Percentiles rank a stretch among this genome's conserved stretches.
Conservation (phyloP, 2,329 filamentous ascomycete genomes). For the Paracamarosporium sp. region DNA sequence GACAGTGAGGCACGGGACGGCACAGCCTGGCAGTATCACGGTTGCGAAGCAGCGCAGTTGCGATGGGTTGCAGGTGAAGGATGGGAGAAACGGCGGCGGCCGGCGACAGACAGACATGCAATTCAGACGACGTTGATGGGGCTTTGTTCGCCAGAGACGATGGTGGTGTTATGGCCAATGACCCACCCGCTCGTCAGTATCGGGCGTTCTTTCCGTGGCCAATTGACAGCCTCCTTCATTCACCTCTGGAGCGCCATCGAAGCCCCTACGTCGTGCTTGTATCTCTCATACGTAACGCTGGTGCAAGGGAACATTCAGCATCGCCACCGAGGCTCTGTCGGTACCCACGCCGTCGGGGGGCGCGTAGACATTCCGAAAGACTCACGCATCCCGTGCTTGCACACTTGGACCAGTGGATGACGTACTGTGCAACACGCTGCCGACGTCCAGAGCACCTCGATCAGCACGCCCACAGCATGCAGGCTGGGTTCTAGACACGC, state of each 20-base stretch:
- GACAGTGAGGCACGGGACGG: neutral
- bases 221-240: neutral
- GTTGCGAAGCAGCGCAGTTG: neutral
- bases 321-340: neutral
- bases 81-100: neutral
- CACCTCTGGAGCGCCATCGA: too few relatives aligned
- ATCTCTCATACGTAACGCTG: neutral
- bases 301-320: neutral
- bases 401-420: neutral
- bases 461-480: neutral
- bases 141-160: neutral
- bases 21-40: neutral
- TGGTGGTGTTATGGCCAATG: neutral
- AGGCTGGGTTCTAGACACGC: neutral
- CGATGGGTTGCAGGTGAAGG: neutral
- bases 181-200: neutral
- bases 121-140: neutral
- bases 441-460: neutral
- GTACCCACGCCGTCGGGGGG: neutral
- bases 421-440: neutral
- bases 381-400: neutral
- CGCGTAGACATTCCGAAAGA: neutral
- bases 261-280: too few relatives aligned
- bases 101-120: neutral
- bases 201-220: neutral